Percentiles rank a stretch among this genome's conserved stretches.
phyloP scores from a whole-genome alignment of 129 eudicot species.

The Centaurea solstitialis region DNA sequence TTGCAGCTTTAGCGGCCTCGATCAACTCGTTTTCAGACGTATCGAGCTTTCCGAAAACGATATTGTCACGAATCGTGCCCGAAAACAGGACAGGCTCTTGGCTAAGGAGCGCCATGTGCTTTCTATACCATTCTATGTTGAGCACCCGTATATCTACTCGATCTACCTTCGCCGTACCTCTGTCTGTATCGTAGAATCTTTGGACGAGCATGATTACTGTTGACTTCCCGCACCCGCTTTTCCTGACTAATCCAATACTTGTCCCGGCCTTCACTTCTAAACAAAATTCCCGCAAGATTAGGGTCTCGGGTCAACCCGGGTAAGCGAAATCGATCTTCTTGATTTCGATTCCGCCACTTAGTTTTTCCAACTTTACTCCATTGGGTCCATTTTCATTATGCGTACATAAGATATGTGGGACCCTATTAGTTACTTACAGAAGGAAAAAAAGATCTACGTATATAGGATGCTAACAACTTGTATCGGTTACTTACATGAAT shows the following conservation, averaged over 20 bases:
- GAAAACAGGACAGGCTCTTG: constrained; percentile 88
- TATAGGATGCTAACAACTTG: background rate
- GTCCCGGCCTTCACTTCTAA: constrained; percentile 78
- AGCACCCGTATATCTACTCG: constrained; percentile 66
- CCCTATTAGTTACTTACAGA: background rate
- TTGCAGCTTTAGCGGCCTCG: constrained; percentile 85
- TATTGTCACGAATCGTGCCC: constrained; percentile 73
- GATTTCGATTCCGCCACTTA: constrained; percentile 67
- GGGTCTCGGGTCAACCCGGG: constrained; percentile 65
- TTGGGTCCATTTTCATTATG: constrained; percentile 35
- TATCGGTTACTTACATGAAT: too few relatives aligned
- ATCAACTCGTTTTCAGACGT: constrained; percentile 80
- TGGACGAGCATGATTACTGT: constrained; percentile 80
- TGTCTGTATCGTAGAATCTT: constrained; percentile 71
- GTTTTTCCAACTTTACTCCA: constrained; percentile 40
- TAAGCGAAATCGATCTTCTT: constrained; percentile 76
- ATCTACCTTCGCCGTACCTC: constrained; percentile 76
- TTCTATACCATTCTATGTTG: constrained; percentile 75
- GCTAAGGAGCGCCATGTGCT: constrained; percentile 85
- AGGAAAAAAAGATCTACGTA: background rate
- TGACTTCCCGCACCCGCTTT: constrained; percentile 94
- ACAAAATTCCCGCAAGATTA: constrained; percentile 55
- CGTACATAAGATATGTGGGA: background rate
- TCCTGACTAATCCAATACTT: constrained; percentile 85
- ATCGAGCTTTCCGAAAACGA: constrained; percentile 68